Percentiles rank a stretch among this genome's conserved stretches.
Evolutionary conservation across 305 asterid genomes (phyloP).

Genomic region (Fraxinus angustifolia): DNA sequence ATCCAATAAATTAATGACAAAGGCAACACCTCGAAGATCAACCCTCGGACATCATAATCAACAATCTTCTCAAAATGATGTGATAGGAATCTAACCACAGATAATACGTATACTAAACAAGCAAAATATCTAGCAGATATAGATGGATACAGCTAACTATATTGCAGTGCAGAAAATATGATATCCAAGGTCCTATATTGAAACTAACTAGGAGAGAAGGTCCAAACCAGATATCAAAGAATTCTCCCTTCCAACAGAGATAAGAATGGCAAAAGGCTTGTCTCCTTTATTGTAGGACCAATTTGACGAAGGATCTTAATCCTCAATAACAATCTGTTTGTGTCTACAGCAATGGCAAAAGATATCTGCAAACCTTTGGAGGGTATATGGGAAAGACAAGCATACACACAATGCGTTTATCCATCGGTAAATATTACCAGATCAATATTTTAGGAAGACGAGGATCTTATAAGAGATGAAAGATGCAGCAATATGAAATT

Average conservation of each 20-base stretch:
- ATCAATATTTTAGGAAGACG: background rate
- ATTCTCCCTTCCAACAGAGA: background rate
- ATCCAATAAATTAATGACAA: constrained; percentile 5
- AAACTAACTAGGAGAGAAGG: background rate
- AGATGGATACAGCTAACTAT: background rate
- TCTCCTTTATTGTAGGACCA: background rate
- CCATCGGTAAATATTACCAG: background rate
- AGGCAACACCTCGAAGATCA: background rate
- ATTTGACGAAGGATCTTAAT: background rate
- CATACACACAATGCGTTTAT: background rate
- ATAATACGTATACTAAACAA: background rate
- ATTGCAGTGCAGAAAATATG: background rate
- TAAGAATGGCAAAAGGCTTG: background rate
- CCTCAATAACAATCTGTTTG: background rate
- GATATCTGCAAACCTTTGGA: background rate
- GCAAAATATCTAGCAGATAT: background rate
- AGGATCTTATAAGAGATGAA: background rate
- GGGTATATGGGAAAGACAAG: background rate
- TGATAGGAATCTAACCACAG: background rate
- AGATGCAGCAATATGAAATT: background rate
- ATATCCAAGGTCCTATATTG: background rate
- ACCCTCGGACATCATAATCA: background rate
- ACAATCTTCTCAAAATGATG: background rate
- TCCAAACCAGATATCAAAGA: background rate
- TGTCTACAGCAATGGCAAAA: background rate